Evolutionary conservation across 1,284 basidiomycete genomes (phyloP).

Genomic region (Cutaneotrichosporon sp.): DNA sequence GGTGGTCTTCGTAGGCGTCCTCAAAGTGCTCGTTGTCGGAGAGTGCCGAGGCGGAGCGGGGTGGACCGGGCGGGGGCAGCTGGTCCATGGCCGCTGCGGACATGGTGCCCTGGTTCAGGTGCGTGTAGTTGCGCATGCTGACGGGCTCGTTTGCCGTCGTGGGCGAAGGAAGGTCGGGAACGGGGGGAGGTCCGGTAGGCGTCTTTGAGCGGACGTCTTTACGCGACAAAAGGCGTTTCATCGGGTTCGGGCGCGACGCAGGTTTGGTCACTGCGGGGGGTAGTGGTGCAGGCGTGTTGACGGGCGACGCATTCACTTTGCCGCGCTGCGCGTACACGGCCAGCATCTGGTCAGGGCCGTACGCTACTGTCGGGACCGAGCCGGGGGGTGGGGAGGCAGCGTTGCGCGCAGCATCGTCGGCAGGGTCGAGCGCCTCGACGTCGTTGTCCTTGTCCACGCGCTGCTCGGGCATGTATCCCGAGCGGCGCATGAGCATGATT

Average conservation of each 20-base stretch:
- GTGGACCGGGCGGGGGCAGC: conserved; percentile 28
- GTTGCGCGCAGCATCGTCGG: background rate
- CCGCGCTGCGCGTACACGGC: conserved; percentile 47
- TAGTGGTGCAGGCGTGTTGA: conserved; percentile 10
- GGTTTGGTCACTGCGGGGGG: conserved; percentile 3
- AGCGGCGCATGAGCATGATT: conserved; percentile 1
- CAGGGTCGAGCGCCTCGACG: conserved; percentile 24
- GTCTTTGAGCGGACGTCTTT: conserved; percentile 14
- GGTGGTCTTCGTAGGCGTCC: conserved; percentile 1
- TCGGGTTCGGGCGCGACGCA: conserved; percentile 14
- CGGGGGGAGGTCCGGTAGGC: background rate
- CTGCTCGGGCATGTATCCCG: background rate
- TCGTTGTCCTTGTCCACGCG: conserved; percentile 2
- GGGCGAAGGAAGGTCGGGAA: conserved; percentile 1
- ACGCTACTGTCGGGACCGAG: conserved; percentile 26
- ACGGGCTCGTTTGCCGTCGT: too few species aligned
- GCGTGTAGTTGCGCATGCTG: conserved; percentile 34
- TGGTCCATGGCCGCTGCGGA: conserved; percentile 27
- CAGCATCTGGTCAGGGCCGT: conserved; percentile 47
- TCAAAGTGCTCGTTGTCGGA: conserved; percentile 2
- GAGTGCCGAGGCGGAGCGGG: background rate
- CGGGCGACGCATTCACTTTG: conserved; percentile 20
- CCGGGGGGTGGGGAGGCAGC: conserved; percentile 8
- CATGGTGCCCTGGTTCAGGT: conserved; percentile 37
- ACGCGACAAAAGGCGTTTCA: conserved; percentile 22